Base-by-base conservation (phyloP, 1,284 basidiomycete genomes). In the Mycosarcoma mackinlayi region DNA sequence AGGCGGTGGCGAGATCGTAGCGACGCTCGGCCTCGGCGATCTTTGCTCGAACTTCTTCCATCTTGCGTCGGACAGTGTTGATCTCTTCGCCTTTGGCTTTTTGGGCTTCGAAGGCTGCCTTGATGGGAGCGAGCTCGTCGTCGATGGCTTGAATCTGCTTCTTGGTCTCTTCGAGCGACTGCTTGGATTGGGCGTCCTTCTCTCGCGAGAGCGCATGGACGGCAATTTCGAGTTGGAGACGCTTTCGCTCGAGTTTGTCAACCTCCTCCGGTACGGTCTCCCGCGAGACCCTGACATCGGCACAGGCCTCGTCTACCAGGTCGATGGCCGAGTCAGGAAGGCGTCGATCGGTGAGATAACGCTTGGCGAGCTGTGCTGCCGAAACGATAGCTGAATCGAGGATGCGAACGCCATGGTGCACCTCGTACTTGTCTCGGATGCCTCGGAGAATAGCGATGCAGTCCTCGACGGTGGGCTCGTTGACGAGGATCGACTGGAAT, bases 201-300 rank as follows among this genome's bases (percentile, higher is more conserved):
- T 97, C 84, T 34, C 79, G 68, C 44, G 81, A 91, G 48, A 98
- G 86, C 8, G 95, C 96, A 81, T 97, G 94, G 27, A 97, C 91
- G 82, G 97, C 95, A 34, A 98, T 91, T 83, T 98, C 92, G 44
- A 98, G 87, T 79, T 96, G 92, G 39, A 98, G 88, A 83, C 93
- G 94, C 60, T 88, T 88, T 30, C 94, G 89, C 82, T 97, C 92
- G n/a, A 98, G 87, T 76, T 91, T 90, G 84, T 98, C 95, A 78
- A 98, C 92, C 3, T 88, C 91, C 84, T 98, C 95, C 0, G 95
- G 95, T 58, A 92, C 89, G 0, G 94, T 98, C 84, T 98, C 95
- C 33, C 93, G 89, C 27, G 73, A 75, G n/a, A 81, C 80, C 6
- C 74, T 56, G 3, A 80, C 78, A 44, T 81, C 81, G 3, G 93